Evolutionary conservation across 106 monocot species (phyloP).

Genomic region (Hemerocallis citrina): DNA sequence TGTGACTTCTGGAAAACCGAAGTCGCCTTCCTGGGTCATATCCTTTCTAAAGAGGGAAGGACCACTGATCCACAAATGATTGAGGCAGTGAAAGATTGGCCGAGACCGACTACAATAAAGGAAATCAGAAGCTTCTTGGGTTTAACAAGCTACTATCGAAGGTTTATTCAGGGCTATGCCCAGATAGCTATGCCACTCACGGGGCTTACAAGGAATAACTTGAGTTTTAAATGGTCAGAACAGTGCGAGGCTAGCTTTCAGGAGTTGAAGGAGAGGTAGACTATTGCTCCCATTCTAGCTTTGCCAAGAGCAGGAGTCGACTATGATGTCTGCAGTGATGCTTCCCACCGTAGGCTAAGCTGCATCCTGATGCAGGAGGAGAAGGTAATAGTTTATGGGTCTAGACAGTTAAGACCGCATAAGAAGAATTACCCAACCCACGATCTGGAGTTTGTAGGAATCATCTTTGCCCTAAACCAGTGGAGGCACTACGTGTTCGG

Average conservation of each 20-base stretch:
- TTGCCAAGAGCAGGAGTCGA: neutral
- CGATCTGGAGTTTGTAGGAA: neutral
- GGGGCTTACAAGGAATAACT: neutral
- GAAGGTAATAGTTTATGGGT: neutral
- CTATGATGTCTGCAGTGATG: neutral
- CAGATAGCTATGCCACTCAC: no score
- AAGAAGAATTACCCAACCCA: neutral
- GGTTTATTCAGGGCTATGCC: no score
- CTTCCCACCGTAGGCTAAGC: neutral
- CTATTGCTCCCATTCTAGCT: neutral
- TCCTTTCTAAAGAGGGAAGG: no score
- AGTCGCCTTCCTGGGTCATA: no score
- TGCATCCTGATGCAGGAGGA: neutral
- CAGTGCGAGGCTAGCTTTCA: neutral
- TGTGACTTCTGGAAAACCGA: no score
- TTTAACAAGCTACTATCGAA: no score
- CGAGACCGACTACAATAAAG: no score
- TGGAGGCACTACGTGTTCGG: slow-evolving; percentile 1
- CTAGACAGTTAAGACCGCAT: neutral
- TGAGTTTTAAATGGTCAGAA: neutral
- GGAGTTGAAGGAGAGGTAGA: neutral
- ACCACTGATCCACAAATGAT: no score
- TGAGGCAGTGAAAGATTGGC: no score
- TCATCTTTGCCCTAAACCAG: neutral
- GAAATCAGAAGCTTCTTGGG: no score